Base-by-base conservation (phyloP, 2,329 filamentous ascomycete genomes). In the Fusarium euwallaceae region DNA sequence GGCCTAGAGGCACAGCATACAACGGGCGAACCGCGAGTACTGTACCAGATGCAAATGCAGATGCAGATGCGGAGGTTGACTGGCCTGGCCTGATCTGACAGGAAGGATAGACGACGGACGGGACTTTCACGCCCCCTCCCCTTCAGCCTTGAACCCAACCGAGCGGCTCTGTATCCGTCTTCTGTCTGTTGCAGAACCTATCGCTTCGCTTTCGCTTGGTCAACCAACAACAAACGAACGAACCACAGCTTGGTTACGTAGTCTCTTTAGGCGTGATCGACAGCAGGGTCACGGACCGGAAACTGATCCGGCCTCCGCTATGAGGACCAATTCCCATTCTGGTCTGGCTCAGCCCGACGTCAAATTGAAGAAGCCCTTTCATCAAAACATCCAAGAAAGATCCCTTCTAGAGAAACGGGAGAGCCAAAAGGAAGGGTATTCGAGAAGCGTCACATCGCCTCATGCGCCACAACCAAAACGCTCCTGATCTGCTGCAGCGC, bases 271-370 rank as follows among this genome's bases (percentile, higher is more conserved):
- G 34, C 43, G 32, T 67, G 69, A 75, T 75, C 66, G 66, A 59
- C 72, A 56, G 56, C 48, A 51, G 53, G 45, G 69, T 62, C 60
- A 43, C 61, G 61, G 70, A 67, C 48, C 61, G 70, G 70, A 70
- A 70, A 51, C 71, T 39, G 53, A 61, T 53, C 34, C 39, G 17
- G 36, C 59, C 59, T 41, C 56, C 32, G 27, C 69, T n/a, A 12
- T 41, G 55, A 20, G 37, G n/a, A 29, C n/a, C 51, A 22, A 53
- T 24, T 48, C 43, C 43, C 43, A 48, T 51, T 51, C 45, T 51
- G 24, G 45, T 48, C 43, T 48, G 43, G 43, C 43, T 48, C 43
- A 51, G 45, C 45, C 45, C 24, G 24, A 51, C 45, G 10, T 51
- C 45, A 29, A 51, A 51, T 51, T 51, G 24, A 51, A 27, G 12